Conservation (phyloP, 441 rosid species). For the Arabidopsis lyrata region DNA sequence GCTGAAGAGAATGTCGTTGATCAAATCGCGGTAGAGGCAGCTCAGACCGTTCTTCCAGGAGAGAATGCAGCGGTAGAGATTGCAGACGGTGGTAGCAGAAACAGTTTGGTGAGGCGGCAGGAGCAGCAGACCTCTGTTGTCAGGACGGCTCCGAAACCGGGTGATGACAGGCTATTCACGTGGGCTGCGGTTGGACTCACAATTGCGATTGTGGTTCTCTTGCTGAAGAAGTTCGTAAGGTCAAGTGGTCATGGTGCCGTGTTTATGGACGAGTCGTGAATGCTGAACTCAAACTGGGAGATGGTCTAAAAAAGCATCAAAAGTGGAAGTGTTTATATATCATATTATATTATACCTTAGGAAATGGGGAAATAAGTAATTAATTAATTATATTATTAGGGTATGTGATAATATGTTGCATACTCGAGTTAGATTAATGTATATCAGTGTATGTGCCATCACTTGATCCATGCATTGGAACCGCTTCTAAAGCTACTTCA, state of each 20-base stretch:
- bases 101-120: constrained; percentile 45
- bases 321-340: constrained; percentile 10
- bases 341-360: neutral
- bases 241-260: constrained; percentile 78
- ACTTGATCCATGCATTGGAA: neutral
- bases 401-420: constrained; percentile 5
- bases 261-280: constrained; percentile 65
- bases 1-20: constrained; percentile 22
- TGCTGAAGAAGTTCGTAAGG: constrained; percentile 84
- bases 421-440: neutral
- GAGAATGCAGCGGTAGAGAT: constrained; percentile 44
- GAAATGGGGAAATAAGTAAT: neutral
- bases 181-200: constrained; percentile 88
- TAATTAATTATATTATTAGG: neutral
- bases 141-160: constrained; percentile 64
- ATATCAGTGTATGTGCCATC: too few relatives aligned
- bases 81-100: constrained; percentile 38
- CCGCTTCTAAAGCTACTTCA: neutral
- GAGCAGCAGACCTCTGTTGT: constrained; percentile 33
- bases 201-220: constrained; percentile 80
- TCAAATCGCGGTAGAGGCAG: constrained; percentile 39
- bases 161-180: constrained; percentile 81
- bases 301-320: neutral
- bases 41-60: constrained; percentile 34
- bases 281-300: neutral